phyloP scores from a whole-genome alignment of 306 rosid species.

The Trifolium pratense region DNA sequence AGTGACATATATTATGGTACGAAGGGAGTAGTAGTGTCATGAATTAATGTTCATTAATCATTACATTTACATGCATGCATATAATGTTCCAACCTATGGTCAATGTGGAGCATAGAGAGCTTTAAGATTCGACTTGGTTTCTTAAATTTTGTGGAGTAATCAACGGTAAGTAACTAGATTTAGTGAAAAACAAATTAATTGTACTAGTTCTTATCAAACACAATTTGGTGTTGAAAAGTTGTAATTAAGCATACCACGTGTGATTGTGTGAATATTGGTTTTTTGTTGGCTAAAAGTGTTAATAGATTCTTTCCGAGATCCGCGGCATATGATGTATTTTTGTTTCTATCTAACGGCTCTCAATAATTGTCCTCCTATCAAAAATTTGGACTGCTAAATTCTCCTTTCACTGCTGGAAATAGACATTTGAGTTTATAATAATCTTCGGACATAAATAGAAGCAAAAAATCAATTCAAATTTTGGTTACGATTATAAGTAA shows the following conservation, averaged over 20 bases:
- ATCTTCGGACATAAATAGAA: too few species aligned
- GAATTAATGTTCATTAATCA: constrained; percentile 18
- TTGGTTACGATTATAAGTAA: too few species aligned
- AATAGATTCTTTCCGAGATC: constrained; percentile 36
- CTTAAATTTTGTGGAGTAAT: constrained; percentile 36
- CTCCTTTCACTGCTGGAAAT: background rate
- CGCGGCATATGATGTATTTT: constrained; percentile 19
- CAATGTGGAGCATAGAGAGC: constrained; percentile 11
- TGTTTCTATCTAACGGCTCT: constrained; percentile 20
- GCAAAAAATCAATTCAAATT: too few species aligned
- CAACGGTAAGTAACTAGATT: constrained; percentile 34
- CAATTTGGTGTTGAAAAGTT: constrained; percentile 34
- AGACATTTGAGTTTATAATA: background rate
- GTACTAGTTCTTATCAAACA: constrained; percentile 4
- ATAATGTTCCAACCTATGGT: background rate
- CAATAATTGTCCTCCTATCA: background rate
- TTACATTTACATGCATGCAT: too few species aligned
- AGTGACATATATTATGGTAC: too few species aligned
- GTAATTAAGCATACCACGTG: constrained; percentile 4
- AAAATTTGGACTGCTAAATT: background rate
- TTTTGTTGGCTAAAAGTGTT: constrained; percentile 26
- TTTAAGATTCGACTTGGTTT: constrained; percentile 25
- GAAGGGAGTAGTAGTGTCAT: too few species aligned
- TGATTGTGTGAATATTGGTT: background rate
- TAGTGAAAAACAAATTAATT: constrained; percentile 3